Conservation (phyloP, 371 early-diverging fungal genomes). For the Apophysomyces variabilis region DNA sequence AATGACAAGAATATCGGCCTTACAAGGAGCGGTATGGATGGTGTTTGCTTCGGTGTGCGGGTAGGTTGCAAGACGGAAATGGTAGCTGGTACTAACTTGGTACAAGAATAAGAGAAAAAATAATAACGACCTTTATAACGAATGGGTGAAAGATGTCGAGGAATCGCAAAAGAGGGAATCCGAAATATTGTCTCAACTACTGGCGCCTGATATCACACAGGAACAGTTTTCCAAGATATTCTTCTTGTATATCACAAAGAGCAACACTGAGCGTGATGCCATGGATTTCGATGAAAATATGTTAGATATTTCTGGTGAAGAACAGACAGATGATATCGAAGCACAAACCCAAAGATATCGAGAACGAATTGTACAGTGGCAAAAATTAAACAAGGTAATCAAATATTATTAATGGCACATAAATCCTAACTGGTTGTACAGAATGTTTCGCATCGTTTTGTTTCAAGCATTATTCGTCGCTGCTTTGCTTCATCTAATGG, state of each 20-base stretch:
- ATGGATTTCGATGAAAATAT: slow-evolving; percentile 22
- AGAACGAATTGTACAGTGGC: slow-evolving; percentile 8
- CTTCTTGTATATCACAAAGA: slow-evolving; percentile 24
- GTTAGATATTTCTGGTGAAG: background rate
- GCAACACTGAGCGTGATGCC: slow-evolving; percentile 18
- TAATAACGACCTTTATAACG: slow-evolving; percentile 23
- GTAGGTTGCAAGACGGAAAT: background rate
- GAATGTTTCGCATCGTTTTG: slow-evolving; percentile 57
- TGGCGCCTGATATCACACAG: slow-evolving; percentile 21
- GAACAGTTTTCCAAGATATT: slow-evolving; percentile 38
- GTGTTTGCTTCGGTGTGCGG: slow-evolving; percentile 14
- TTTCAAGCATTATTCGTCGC: slow-evolving; percentile 45
- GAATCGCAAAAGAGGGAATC: slow-evolving; percentile 35
- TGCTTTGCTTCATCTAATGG: slow-evolving; percentile 33
- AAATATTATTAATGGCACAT: background rate
- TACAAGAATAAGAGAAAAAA: slow-evolving; percentile 1
- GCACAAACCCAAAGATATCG: slow-evolving; percentile 9
- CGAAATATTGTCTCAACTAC: slow-evolving; percentile 19
- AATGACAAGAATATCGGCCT: slow-evolving; percentile 30
- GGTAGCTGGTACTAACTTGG: background rate
- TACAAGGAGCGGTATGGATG: slow-evolving; percentile 44
- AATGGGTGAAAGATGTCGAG: slow-evolving; percentile 36
- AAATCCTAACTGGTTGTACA: slow-evolving; percentile 16
- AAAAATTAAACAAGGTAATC: background rate
- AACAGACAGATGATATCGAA: background rate